Conservation (phyloP, 2,329 filamentous ascomycete genomes). For the Colletotrichum tanaceti region DNA sequence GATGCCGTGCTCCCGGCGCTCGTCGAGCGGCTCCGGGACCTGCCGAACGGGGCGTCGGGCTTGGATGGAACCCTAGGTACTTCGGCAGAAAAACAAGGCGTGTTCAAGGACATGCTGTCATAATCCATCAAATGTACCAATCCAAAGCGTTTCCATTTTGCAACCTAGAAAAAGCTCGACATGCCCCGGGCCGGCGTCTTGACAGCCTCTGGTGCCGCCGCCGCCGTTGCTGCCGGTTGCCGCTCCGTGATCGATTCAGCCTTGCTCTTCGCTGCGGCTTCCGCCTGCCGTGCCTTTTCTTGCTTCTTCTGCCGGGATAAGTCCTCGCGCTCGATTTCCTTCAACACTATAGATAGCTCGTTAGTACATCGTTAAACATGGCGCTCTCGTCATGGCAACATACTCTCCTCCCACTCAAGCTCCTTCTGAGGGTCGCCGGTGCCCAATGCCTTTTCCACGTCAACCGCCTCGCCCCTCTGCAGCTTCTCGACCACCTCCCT, state of each 20-base stretch:
- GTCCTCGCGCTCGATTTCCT: constrained; percentile 75
- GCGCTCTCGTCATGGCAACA: constrained; percentile 44
- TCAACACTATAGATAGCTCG: constrained; percentile 62
- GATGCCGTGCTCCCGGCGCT: constrained; percentile 68
- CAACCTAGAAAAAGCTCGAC: constrained; percentile 63
- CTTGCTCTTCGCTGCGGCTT: constrained; percentile 39
- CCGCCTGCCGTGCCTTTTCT: constrained; percentile 48
- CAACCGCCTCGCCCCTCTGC: constrained; percentile 79
- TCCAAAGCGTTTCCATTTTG: constrained; percentile 44
- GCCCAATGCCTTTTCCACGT: constrained; percentile 85
- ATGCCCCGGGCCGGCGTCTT: constrained; percentile 47
- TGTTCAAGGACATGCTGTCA: constrained; percentile 72
- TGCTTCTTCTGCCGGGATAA: constrained; percentile 59
- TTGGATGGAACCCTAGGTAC: background rate
- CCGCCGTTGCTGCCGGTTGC: constrained; percentile 37
- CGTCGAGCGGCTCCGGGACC: constrained; percentile 61
- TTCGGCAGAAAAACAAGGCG: constrained; percentile 43
- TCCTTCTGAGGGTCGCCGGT: constrained; percentile 81
- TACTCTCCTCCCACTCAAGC: constrained; percentile 88
- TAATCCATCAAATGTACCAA: constrained; percentile 47
- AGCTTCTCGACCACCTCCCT: constrained; percentile 80
- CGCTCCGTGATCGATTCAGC: constrained; percentile 42
- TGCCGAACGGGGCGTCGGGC: constrained; percentile 22
- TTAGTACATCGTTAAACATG: constrained; percentile 36
- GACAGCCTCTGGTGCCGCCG: constrained; percentile 24